phyloP scores from a whole-genome alignment of 1,284 basidiomycete genomes.

The Microbotryum saponariae region DNA sequence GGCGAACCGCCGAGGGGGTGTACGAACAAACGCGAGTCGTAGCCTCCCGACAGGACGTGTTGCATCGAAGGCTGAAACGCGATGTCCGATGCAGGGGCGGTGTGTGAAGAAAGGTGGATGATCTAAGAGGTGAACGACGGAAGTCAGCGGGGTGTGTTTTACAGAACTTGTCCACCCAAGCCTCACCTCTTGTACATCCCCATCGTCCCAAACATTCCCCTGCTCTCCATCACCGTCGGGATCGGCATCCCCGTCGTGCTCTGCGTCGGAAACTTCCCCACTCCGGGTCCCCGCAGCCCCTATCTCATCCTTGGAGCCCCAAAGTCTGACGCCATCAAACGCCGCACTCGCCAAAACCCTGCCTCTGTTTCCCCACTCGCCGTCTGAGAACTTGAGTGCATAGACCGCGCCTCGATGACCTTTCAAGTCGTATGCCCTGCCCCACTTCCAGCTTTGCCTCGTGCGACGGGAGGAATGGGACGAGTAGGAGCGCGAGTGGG shows the following conservation, averaged over 20 bases:
- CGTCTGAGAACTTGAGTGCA: not conserved
- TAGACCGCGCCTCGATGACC: constrained; percentile 12
- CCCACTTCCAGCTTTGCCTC: constrained; percentile 11
- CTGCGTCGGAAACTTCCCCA: not conserved
- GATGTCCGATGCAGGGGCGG: constrained; percentile 11
- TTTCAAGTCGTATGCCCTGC: constrained; percentile 12
- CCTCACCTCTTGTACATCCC: constrained; percentile 10
- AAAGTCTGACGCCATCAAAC: constrained; percentile 7
- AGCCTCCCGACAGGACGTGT: constrained; percentile 10
- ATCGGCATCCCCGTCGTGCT: not conserved
- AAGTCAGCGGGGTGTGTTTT: not conserved
- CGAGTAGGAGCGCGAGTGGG: not conserved
- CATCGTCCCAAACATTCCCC: constrained; percentile 8
- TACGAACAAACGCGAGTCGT: constrained; percentile 10
- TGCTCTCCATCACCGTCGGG: not conserved
- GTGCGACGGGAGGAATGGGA: not conserved
- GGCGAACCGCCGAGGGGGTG: not conserved
- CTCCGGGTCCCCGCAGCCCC: not conserved
- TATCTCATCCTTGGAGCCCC: constrained; percentile 4
- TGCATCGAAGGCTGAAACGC: constrained; percentile 1
- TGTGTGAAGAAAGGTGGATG: constrained; percentile 8
- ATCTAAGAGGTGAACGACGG: not conserved
- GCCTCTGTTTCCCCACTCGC: not conserved
- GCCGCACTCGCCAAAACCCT: constrained; percentile 2
- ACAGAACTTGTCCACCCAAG: too few relatives aligned